A percentile compares a stretch with the other conserved stretches of the same genome.
phyloP scores from a whole-genome alignment of 1,139 yeast genomes.

The Candida glucosophila region DNA sequence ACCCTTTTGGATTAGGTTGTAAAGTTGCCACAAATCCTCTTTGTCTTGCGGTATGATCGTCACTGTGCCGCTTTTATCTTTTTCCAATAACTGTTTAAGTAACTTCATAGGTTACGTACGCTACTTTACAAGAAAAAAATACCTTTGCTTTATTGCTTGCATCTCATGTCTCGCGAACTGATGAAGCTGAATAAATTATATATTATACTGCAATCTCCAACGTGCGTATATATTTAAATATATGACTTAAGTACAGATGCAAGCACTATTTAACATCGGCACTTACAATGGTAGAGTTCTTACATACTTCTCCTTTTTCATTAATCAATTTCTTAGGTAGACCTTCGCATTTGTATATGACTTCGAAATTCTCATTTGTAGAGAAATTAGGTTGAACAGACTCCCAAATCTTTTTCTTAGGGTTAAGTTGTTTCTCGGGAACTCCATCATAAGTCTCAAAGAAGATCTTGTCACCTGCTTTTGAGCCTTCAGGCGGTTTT shows the following conservation, averaged over 20 bases:
- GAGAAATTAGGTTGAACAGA: conserved; percentile 84
- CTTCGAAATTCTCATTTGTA: conserved; percentile 69
- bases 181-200: too few relatives aligned
- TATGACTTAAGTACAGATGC: too few relatives aligned
- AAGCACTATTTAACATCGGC: conserved; percentile 72
- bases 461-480: conserved; percentile 94
- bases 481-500: conserved; percentile 89
- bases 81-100: conserved; percentile 27
- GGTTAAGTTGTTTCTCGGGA: conserved; percentile 91
- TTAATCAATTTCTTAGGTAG: conserved; percentile 74
- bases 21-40: conserved; percentile 86
- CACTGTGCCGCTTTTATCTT: conserved; percentile 58
- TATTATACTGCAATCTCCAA: too few relatives aligned
- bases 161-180: too few relatives aligned
- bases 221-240: too few relatives aligned
- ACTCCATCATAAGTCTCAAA: conserved; percentile 83
- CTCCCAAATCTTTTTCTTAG: conserved; percentile 98
- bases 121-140: too few relatives aligned
- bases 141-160: too few relatives aligned
- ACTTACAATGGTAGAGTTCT: conserved; percentile 54
- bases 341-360: conserved; percentile 76
- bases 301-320: conserved; percentile 64
- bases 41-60: conserved; percentile 75
- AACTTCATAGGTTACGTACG: conserved; percentile 7
- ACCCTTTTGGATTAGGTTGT: conserved; percentile 68